These are phyloP conservation scores for Conringia planisiliqua DNA, from an alignment of 345 rosid species.

Conservation along the genomic window DNA sequence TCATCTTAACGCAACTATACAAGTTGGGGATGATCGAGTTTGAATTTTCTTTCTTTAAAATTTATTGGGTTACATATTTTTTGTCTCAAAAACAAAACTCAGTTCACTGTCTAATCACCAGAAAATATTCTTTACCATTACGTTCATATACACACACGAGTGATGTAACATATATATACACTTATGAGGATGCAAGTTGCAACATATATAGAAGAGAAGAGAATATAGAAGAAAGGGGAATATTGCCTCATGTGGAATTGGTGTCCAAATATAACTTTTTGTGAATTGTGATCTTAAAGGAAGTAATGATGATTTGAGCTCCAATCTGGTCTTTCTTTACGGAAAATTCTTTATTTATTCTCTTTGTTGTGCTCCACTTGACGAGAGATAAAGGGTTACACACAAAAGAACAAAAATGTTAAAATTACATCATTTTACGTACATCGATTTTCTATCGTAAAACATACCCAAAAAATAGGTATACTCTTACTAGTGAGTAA, in stretches of 20 bases:
- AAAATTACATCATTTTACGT: neutral
- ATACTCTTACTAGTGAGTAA: neutral
- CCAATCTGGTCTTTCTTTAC: constrained; percentile 13
- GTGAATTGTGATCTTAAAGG: constrained; percentile 29
- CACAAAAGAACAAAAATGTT: constrained; percentile 6
- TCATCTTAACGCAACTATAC: no score
- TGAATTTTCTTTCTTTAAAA: no score
- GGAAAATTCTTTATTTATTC: constrained; percentile 3
- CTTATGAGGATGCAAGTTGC: no score
- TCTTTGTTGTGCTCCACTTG: constrained; percentile 20
- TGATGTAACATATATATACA: neutral
- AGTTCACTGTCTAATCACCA: neutral
- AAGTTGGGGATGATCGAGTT: no score
- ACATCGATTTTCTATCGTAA: neutral
- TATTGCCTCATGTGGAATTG: neutral
- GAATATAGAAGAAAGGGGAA: neutral
- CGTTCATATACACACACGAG: neutral
- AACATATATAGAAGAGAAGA: neutral
- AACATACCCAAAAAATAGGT: neutral
- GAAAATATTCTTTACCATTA: neutral
- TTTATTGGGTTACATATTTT: no score
- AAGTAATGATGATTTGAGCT: constrained; percentile 23
- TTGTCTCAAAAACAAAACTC: no score
- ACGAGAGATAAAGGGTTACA: neutral
- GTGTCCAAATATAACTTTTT: constrained; percentile 5